A percentile compares a stretch with the other conserved stretches of the same genome.
phyloP scores from a whole-genome alignment of 202 grass and related monocot genomes.

The Hordeum pubiflorum region DNA sequence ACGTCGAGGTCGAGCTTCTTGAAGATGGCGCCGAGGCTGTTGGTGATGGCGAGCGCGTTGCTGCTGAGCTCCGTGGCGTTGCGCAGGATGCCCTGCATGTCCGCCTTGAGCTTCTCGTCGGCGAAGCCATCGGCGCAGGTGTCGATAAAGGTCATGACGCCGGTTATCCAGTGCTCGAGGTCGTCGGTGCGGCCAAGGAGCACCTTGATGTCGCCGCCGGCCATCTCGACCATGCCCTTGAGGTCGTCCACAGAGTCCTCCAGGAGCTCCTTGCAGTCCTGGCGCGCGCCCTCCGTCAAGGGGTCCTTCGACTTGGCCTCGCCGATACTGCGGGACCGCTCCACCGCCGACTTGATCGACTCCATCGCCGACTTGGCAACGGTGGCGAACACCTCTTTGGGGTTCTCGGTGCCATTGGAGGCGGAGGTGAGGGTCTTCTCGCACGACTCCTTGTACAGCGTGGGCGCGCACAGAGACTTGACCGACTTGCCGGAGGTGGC shows the following conservation, averaged over 20 bases:
- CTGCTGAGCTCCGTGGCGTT: constrained; percentile 79
- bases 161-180: constrained; percentile 68
- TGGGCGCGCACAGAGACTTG: constrained; percentile 49
- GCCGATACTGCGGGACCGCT: constrained; percentile 23
- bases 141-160: constrained; percentile 63
- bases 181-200: constrained; percentile 48
- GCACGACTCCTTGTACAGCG: constrained; percentile 55
- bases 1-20: constrained; percentile 43
- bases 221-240: constrained; percentile 47
- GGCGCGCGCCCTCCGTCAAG: constrained; percentile 32
- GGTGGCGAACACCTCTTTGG: constrained; percentile 28
- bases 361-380: constrained; percentile 34
- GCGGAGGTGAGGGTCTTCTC: constrained; percentile 44
- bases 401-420: constrained; percentile 34
- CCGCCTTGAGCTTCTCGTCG: constrained; percentile 45
- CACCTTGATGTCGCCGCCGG: constrained; percentile 42
- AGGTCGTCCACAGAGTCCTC: constrained; percentile 48
- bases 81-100: constrained; percentile 55
- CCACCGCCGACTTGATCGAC: constrained; percentile 21
- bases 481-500: constrained; percentile 47
- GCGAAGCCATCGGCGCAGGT: constrained; percentile 76
- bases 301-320: constrained; percentile 12
- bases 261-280: constrained; percentile 58
- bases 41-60: constrained; percentile 82
- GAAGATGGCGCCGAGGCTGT: constrained; percentile 38